Conservation (phyloP, 192 early-diverging fungal species). For the Backusella luteola region DNA sequence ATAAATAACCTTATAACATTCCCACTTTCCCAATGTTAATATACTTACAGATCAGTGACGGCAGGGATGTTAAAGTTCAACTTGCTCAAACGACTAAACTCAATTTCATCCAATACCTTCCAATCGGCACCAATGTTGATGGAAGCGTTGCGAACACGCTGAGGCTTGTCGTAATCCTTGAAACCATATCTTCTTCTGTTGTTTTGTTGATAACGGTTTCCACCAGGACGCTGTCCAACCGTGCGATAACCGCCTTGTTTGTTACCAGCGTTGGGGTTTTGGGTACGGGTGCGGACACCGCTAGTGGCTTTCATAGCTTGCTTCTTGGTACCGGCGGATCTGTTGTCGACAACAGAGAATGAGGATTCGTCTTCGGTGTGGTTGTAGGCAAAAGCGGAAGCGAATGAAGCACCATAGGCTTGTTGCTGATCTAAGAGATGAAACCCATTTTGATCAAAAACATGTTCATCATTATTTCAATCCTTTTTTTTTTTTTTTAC, state of each 20-base stretch:
- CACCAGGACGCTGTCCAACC: conserved; percentile 37
- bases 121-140: conserved; percentile 88
- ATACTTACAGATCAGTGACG: conserved; percentile 76
- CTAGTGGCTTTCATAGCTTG: conserved; percentile 47
- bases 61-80: conserved; percentile 76
- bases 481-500: conserved; percentile 15
- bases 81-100: conserved; percentile 84
- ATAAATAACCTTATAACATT: not conserved
- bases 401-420: conserved; percentile 81
- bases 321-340: conserved; percentile 66
- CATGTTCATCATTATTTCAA: not conserved
- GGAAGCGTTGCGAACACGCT: conserved; percentile 80
- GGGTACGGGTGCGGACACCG: conserved; percentile 43
- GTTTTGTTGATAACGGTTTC: conserved; percentile 23
- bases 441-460: not conserved
- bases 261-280: conserved; percentile 37
- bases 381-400: conserved; percentile 85
- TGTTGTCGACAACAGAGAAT: conserved; percentile 90
- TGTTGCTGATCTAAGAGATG: conserved; percentile 56
- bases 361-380: conserved; percentile 91
- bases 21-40: not conserved
- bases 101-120: conserved; percentile 92
- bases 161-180: conserved; percentile 55
- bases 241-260: conserved; percentile 43
- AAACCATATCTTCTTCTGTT: conserved; percentile 42